Evolutionary conservation across 805 yeast genomes (phyloP).

Genomic region (Metschnikowia bowlesiae): DNA sequence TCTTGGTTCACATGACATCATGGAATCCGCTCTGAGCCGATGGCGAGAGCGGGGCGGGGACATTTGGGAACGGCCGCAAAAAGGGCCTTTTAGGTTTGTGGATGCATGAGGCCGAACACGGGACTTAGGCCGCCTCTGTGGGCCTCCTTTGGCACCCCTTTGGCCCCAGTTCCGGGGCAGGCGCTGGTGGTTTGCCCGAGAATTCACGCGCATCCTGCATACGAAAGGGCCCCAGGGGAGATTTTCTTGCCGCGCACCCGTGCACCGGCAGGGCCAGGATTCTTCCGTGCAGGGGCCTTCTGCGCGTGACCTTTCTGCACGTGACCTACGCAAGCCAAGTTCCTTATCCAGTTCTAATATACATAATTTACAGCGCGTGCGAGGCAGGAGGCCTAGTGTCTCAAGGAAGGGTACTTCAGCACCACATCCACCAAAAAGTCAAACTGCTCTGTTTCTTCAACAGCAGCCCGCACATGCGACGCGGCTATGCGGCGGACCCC

Average conservation of each 20-base stretch:
- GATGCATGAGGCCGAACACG: too few species aligned
- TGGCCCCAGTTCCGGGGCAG: too few species aligned
- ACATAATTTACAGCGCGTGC: slow-evolving; percentile 15
- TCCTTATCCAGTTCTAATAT: slow-evolving; percentile 10
- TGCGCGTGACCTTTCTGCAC: too few species aligned
- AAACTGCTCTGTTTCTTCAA: slow-evolving; percentile 80
- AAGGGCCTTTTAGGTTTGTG: too few species aligned
- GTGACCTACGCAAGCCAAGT: neutral
- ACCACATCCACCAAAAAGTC: slow-evolving; percentile 84
- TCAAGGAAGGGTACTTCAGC: slow-evolving; percentile 51
- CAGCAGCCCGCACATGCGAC: slow-evolving; percentile 78
- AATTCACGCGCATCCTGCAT: neutral
- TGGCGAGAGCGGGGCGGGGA: too few species aligned
- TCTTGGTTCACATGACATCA: neutral
- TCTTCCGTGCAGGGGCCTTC: neutral
- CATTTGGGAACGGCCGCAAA: neutral
- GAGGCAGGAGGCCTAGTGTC: slow-evolving; percentile 10
- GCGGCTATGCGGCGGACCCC: slow-evolving; percentile 81
- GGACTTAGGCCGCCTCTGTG: too few species aligned
- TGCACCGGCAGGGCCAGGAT: neutral
- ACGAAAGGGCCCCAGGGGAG: neutral
- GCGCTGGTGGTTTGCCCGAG: neutral
- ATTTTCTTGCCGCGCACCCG: neutral
- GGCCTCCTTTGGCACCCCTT: too few species aligned
- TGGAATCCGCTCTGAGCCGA: neutral